phyloP scores from a whole-genome alignment of 305 asterid species.

The Galium porrigens region DNA sequence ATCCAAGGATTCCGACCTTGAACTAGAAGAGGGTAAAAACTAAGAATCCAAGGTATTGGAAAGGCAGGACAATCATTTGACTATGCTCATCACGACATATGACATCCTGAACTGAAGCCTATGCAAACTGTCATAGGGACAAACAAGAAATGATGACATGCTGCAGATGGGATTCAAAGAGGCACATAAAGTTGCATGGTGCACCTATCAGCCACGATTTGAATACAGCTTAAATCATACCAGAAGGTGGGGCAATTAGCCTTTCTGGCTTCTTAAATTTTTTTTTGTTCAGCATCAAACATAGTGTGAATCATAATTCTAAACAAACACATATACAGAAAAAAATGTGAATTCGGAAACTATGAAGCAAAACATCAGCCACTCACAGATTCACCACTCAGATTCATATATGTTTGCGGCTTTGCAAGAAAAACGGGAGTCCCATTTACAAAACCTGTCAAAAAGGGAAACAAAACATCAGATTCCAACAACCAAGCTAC shows the following conservation, averaged over 20 bases:
- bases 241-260: too few relatives aligned
- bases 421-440: conserved; percentile 6
- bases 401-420: conserved; percentile 8
- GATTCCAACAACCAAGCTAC: neutral
- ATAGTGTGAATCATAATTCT: neutral
- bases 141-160: neutral
- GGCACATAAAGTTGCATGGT: neutral
- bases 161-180: neutral
- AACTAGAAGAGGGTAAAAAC: neutral
- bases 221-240: neutral
- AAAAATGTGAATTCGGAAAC: neutral
- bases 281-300: conserved; percentile 4
- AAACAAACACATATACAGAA: neutral
- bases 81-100: neutral
- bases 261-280: neutral
- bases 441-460: conserved; percentile 4
- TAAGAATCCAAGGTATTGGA: too few relatives aligned
- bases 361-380: neutral
- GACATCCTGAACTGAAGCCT: neutral
- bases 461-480: conserved; percentile 10
- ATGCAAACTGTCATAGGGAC: neutral
- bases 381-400: conserved; percentile 44
- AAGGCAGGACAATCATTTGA: neutral
- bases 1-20: neutral
- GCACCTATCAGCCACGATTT: neutral